Evolutionary conservation across 495 filamentous ascomycete genomes (phyloP).

Genomic region (Evernia prunastri): DNA sequence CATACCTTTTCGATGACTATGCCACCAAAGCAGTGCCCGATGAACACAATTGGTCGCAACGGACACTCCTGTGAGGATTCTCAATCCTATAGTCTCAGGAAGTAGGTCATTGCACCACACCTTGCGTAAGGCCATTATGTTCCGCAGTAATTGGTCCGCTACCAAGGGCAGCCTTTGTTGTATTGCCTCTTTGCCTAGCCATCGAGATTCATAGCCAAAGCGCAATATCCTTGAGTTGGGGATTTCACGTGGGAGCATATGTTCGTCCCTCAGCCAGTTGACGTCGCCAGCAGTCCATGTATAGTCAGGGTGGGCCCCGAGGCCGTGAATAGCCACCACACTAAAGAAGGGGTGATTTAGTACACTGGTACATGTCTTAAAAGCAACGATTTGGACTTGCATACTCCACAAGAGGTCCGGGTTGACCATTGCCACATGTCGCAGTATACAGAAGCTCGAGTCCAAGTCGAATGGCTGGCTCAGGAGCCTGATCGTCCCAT

Average conservation of each 20-base stretch:
- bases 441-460: neutral
- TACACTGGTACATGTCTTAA: neutral
- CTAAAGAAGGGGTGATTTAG: neutral
- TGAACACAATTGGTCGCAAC: conserved; percentile 8
- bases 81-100: neutral
- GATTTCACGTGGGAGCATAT: conserved; percentile 27
- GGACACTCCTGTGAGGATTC: neutral
- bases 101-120: neutral
- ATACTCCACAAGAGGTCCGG: neutral
- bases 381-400: neutral
- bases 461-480: neutral
- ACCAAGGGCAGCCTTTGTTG: neutral
- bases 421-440: neutral
- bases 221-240: conserved; percentile 28
- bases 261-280: conserved; percentile 30
- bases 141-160: conserved; percentile 2
- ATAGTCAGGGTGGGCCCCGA: neutral
- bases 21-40: conserved; percentile 14
- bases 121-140: neutral
- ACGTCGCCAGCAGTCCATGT: conserved; percentile 1
- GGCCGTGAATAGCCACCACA: conserved; percentile 10
- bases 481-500: neutral
- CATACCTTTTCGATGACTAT: neutral
- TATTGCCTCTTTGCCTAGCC: neutral
- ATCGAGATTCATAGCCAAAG: conserved; percentile 29